A percentile compares a stretch with the other conserved stretches of the same genome.
phyloP scores from a whole-genome alignment of 306 rosid genomes.

The Castanea crenata region DNA sequence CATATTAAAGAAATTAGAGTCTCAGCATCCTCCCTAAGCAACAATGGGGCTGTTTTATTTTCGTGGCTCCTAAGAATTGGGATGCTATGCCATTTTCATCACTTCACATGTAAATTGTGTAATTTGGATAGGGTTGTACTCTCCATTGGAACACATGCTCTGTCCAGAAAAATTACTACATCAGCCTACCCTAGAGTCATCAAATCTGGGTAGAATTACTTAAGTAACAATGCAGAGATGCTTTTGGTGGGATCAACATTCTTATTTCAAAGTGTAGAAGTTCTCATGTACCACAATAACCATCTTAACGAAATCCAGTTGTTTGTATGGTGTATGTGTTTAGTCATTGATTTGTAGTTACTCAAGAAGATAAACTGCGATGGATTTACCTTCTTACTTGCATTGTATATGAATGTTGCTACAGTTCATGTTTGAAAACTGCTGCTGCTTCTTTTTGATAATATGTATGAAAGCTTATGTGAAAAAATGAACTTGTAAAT shows the following conservation, averaged over 20 bases:
- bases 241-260: constrained; percentile 11
- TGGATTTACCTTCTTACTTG: too few species aligned
- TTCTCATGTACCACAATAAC: not conserved
- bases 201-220: constrained; percentile 16
- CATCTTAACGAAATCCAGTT: not conserved
- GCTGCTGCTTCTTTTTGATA: not conserved
- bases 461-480: too few species aligned
- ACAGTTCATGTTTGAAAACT: not conserved
- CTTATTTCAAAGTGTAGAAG: not conserved
- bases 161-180: constrained; percentile 21
- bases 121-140: constrained; percentile 35
- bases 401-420: not conserved
- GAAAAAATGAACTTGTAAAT: not conserved
- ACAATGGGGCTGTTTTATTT: constrained; percentile 9
- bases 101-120: constrained; percentile 16
- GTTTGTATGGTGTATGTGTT: not conserved
- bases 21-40: constrained; percentile 44
- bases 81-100: constrained; percentile 35
- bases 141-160: constrained; percentile 28
- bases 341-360: not conserved
- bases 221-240: constrained; percentile 7
- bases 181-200: constrained; percentile 3
- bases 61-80: constrained; percentile 27
- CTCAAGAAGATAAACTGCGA: not conserved
- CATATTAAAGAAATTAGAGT: constrained; percentile 61